Conservation (phyloP, 768 basidiomycete species). For the Neoboletus magnificus region DNA sequence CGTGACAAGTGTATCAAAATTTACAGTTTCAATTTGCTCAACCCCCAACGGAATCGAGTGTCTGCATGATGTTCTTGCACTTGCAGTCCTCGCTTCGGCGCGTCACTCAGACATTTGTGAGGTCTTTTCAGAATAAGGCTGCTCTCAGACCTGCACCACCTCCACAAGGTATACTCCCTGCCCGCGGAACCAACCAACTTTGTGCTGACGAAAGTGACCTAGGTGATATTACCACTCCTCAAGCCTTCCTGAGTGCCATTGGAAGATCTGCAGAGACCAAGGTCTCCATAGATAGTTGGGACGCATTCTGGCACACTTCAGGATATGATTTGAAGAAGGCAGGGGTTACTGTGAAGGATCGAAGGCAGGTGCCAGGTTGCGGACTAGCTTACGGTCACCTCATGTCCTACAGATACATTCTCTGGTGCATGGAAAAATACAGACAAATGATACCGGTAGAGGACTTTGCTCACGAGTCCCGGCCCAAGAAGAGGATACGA, state of each 20-base stretch:
- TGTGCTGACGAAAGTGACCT: slow-evolving; percentile 10
- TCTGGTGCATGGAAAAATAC: slow-evolving; percentile 85
- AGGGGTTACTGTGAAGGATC: slow-evolving; percentile 63
- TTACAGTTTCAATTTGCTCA: too few species aligned
- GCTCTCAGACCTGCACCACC: slow-evolving; percentile 18
- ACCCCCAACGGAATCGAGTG: not conserved
- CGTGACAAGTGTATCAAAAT: not conserved
- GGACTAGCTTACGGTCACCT: not conserved
- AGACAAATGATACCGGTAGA: slow-evolving; percentile 51
- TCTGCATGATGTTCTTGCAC: slow-evolving; percentile 20
- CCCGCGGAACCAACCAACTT: not conserved
- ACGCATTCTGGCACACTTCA: slow-evolving; percentile 62
- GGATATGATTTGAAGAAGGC: slow-evolving; percentile 59
- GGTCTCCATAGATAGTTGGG: slow-evolving; percentile 63
- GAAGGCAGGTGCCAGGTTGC: slow-evolving; percentile 50
- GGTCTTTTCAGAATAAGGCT: slow-evolving; percentile 33
- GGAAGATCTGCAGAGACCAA: slow-evolving; percentile 68
- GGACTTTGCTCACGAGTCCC: slow-evolving; percentile 61
- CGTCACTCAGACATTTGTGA: slow-evolving; percentile 18
- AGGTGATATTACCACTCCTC: slow-evolving; percentile 55
- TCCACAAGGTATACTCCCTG: slow-evolving; percentile 20
- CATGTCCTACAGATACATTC: slow-evolving; percentile 57
- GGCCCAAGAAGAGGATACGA: slow-evolving; percentile 73
- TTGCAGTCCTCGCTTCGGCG: slow-evolving; percentile 19
- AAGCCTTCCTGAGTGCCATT: slow-evolving; percentile 69